Conservation (phyloP, 2,329 filamentous ascomycete genomes). For the Botrytis aclada region DNA sequence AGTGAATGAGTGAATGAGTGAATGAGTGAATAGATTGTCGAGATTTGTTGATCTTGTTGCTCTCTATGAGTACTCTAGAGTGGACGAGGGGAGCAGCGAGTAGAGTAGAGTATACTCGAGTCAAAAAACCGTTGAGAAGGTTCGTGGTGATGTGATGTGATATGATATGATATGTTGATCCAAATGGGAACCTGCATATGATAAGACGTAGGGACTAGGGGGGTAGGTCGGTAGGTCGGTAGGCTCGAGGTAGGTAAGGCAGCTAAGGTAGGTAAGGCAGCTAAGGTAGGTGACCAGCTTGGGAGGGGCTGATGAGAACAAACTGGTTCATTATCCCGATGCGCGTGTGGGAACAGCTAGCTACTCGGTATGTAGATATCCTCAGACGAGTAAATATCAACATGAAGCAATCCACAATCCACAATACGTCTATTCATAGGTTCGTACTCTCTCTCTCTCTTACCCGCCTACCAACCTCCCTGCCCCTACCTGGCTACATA, state of each 20-base stretch:
- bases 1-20: background rate
- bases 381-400: background rate
- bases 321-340: background rate
- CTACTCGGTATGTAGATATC: background rate
- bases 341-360: no score
- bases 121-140: background rate
- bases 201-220: background rate
- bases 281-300: background rate
- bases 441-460: no score
- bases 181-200: background rate
- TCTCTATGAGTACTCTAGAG: background rate
- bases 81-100: no score
- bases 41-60: background rate
- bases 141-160: background rate
- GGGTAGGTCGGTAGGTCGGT: background rate
- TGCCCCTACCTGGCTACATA: background rate
- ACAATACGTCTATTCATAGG: background rate
- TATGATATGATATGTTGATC: no score
- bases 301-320: background rate
- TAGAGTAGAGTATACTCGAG: background rate
- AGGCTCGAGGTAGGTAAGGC: no score
- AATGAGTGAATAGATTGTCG: background rate
- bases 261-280: background rate
- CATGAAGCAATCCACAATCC: background rate
- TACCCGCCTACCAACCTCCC: background rate